These are phyloP conservation scores for Tolypocladium paradoxum DNA, from an alignment of 2,329 filamentous ascomycete species.

Conservation along the genomic window DNA sequence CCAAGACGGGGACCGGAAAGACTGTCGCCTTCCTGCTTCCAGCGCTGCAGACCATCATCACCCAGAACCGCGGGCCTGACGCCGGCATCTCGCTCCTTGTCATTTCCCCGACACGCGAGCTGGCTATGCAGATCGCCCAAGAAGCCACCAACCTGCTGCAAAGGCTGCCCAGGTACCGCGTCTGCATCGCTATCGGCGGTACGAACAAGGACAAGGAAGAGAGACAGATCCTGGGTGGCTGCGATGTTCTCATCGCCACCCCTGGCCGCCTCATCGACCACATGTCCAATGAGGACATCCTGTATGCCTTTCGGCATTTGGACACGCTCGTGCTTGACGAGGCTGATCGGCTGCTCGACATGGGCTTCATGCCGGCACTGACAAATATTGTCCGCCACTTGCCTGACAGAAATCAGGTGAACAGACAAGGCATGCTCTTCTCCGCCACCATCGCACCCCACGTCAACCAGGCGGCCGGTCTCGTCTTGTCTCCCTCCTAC, in stretches of 20 bases:
- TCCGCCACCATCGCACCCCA: slow-evolving; percentile 74
- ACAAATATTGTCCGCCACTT: slow-evolving; percentile 66
- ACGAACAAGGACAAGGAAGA: slow-evolving; percentile 65
- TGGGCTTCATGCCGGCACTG: slow-evolving; percentile 73
- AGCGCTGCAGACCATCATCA: slow-evolving; percentile 67
- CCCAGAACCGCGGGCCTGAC: slow-evolving; percentile 18
- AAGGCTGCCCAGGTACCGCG: slow-evolving; percentile 61
- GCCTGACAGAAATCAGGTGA: slow-evolving; percentile 47
- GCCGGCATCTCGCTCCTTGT: slow-evolving; percentile 49
- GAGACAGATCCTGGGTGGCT: slow-evolving; percentile 57
- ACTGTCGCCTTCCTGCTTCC: slow-evolving; percentile 76
- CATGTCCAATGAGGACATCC: slow-evolving; percentile 59
- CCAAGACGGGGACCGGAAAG: slow-evolving; percentile 81
- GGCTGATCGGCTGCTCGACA: slow-evolving; percentile 70
- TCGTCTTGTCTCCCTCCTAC: slow-evolving; percentile 60
- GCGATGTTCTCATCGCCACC: slow-evolving; percentile 71
- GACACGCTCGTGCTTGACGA: slow-evolving; percentile 78
- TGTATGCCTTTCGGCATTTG: slow-evolving; percentile 54
- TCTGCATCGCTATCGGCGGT: slow-evolving; percentile 71
- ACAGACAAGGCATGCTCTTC: slow-evolving; percentile 69
- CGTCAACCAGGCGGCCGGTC: slow-evolving; percentile 62
- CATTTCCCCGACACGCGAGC: slow-evolving; percentile 59
- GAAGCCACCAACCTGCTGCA: slow-evolving; percentile 64
- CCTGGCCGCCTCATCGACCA: slow-evolving; percentile 73
- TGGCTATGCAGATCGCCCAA: slow-evolving; percentile 58